Evolutionary conservation across 2,329 filamentous ascomycete genomes (phyloP).

Genomic region (Domatiomyces globalis): DNA sequence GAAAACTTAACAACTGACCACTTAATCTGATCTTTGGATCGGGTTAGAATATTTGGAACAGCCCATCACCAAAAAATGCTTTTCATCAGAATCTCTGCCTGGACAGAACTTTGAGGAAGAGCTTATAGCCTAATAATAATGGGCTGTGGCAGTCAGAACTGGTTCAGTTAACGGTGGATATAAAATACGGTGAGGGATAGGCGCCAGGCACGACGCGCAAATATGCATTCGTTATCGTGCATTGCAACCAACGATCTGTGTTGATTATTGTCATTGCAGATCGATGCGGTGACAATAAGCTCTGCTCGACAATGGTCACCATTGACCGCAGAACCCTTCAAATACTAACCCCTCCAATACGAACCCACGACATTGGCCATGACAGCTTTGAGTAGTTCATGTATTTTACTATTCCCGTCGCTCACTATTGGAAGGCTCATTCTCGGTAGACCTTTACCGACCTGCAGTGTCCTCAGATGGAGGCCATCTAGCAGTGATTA

Average conservation of each 20-base stretch:
- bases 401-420: background rate
- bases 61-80: background rate
- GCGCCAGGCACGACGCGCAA: too few species aligned
- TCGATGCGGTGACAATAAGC: background rate
- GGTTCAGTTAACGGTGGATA: too few species aligned
- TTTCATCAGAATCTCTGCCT: background rate
- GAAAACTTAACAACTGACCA: constrained; percentile 37
- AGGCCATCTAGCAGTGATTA: constrained; percentile 1
- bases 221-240: too few species aligned
- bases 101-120: background rate
- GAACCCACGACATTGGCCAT: background rate
- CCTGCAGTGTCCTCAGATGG: constrained; percentile 1
- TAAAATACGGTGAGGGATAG: too few species aligned
- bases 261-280: background rate
- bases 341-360: too few species aligned
- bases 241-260: too few species aligned
- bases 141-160: background rate
- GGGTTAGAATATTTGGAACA: constrained; percentile 63
- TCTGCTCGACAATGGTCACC: background rate
- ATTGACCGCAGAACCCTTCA: background rate
- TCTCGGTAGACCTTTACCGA: background rate
- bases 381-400: background rate
- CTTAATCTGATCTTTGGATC: constrained; percentile 55
- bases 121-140: background rate
- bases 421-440: background rate